Conservation (phyloP, 805 yeast genomes). For the Ogataea chonburiensis region DNA sequence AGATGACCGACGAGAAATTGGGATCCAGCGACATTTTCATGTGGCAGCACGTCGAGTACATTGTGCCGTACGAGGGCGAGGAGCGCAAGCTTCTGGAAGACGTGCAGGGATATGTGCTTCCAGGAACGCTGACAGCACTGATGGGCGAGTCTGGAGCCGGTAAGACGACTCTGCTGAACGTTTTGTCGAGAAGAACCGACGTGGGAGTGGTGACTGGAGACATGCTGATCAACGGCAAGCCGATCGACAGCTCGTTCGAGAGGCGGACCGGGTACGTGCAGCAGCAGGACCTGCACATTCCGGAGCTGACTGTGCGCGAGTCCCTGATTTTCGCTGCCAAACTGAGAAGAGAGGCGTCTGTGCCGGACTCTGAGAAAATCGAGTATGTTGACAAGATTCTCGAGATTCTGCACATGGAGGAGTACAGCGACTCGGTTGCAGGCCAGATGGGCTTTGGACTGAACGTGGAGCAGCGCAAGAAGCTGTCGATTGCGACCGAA, state of each 20-base stretch:
- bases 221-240: constrained; percentile 52
- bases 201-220: constrained; percentile 57
- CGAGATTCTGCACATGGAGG: constrained; percentile 40
- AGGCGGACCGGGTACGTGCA: constrained; percentile 58
- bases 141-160: constrained; percentile 71
- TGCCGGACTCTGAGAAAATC: constrained; percentile 42
- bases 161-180: constrained; percentile 56
- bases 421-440: constrained; percentile 51
- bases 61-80: constrained; percentile 47
- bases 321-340: constrained; percentile 48
- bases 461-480: constrained; percentile 54
- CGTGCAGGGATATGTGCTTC: constrained; percentile 45
- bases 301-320: constrained; percentile 52
- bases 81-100: constrained; percentile 42
- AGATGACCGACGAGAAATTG: constrained; percentile 21
- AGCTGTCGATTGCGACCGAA: constrained; percentile 55
- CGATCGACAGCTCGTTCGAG: constrained; percentile 47
- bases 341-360: constrained; percentile 43
- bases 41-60: constrained; percentile 63
- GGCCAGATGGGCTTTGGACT: constrained; percentile 49
- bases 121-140: constrained; percentile 58
- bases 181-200: constrained; percentile 49
- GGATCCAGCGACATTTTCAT: constrained; percentile 50
- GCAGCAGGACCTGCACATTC: constrained; percentile 53
- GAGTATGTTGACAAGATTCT: constrained; percentile 44